Base-by-base conservation (phyloP, 2,329 filamentous ascomycete genomes). In the Cytospora piceae region DNA sequence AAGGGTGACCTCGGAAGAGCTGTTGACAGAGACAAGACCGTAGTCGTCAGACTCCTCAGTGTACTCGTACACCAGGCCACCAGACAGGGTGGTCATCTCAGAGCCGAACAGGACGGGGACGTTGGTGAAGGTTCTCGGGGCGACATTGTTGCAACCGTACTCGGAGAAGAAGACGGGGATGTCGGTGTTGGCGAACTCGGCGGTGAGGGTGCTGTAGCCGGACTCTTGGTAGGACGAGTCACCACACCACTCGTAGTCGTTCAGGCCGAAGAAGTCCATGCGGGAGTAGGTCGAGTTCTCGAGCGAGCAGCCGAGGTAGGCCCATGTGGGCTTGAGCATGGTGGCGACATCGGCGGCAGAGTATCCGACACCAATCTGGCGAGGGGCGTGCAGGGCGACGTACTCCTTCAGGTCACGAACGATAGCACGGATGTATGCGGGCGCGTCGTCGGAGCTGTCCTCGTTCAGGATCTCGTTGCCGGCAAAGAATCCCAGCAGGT, bases 81-180 rank as follows among this genome's bases (percentile, higher is more conserved):
- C 90, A 54, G 93, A 86, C 59, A 85, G 79, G 12, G 80, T 75
- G 20, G 79, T 87, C 88, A 93, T 92, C 66, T 90, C 73, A 29
- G 81, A 72, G 55, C 89, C 84, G 75, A 92, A 93, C 67, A 93
- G 85, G 66, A 88, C 81, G 54, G 81, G 82, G 7, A 91, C 87
- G 77, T 93, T 90, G 71, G 90, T 88, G 78, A 92, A 93, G 69
- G 86, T 79, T 70, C 90, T 88, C 17, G 88, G 87, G 51, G 78
- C 75, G 22, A 87, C 85, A 58, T 83, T 80, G 78, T 92, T 93
- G 84, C 90, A 93, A 66, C 90, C 90, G 71, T 85, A 88, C 73
- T 93, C 90, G 68, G 87, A 90, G 81, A 92, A 92, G 82, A 93
- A 93, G 70, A 92, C 84, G 27, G 90, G 90, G 42, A 92, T 83